A percentile compares a stretch with the other conserved stretches of the same genome.
Conservation (phyloP, 805 yeast species). For the Monosporozyma solicola region DNA sequence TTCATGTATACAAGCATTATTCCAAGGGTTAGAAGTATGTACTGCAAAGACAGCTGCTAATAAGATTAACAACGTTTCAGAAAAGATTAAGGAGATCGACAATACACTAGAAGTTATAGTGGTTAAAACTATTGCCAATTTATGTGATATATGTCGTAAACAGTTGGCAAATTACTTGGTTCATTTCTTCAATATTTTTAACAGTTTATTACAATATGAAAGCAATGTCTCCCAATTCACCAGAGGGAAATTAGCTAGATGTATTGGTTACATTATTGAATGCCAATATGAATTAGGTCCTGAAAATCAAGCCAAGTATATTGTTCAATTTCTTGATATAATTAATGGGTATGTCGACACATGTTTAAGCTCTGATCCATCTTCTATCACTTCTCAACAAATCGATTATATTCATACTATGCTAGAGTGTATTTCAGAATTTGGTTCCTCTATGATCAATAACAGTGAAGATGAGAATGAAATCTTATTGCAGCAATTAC, state of each 20-base stretch:
- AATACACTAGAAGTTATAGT: constrained; percentile 24
- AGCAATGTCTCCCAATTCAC: constrained; percentile 24
- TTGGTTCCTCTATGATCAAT: constrained; percentile 59
- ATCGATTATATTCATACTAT: constrained; percentile 46
- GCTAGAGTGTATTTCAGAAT: constrained; percentile 53
- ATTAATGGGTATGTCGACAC: constrained; percentile 20
- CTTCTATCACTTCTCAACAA: constrained; percentile 17
- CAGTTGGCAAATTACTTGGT: constrained; percentile 20
- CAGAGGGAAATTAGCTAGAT: constrained; percentile 47
- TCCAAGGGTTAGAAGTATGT: constrained; percentile 24
- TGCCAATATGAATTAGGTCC: constrained; percentile 38
- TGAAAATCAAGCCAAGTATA: constrained; percentile 32
- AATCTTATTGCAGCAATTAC: constrained; percentile 11
- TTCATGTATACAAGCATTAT: constrained; percentile 19
- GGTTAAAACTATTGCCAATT: constrained; percentile 20
- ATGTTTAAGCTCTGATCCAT: constrained; percentile 3
- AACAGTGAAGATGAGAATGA: constrained; percentile 38
- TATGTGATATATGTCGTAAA: constrained; percentile 25
- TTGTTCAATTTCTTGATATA: constrained; percentile 28
- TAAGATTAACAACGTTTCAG: neutral
- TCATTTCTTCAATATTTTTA: constrained; percentile 25
- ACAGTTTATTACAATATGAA: constrained; percentile 24
- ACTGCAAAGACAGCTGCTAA: constrained; percentile 2
- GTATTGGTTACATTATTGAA: constrained; percentile 56
- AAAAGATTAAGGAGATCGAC: constrained; percentile 9